These are phyloP conservation scores for Vitis cinerea DNA, from an alignment of 164 flowering plant species.

Conservation along the genomic window DNA sequence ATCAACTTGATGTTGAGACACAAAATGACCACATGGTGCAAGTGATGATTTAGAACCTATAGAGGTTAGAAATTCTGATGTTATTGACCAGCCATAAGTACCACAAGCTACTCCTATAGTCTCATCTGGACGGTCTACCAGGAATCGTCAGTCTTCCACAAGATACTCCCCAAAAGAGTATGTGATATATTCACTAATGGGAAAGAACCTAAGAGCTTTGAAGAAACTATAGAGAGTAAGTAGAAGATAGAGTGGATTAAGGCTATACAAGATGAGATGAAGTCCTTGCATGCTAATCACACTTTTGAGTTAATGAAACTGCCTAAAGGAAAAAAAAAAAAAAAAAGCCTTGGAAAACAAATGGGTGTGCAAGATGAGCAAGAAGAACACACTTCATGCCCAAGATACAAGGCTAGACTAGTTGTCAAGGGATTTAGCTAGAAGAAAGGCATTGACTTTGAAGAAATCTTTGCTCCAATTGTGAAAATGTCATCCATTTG, in stretches of 20 bases:
- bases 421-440: constrained; percentile 20
- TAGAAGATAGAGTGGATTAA: constrained; percentile 13
- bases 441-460: background rate
- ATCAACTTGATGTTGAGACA: background rate
- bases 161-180: constrained; percentile 8
- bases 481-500: no score
- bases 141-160: background rate
- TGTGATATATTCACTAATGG: constrained; percentile 10
- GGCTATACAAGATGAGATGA: constrained; percentile 12
- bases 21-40: no score
- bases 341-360: constrained; percentile 13
- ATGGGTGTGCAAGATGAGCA: constrained; percentile 19
- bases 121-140: background rate
- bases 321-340: constrained; percentile 13
- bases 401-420: constrained; percentile 16
- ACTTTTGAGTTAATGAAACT: constrained; percentile 21
- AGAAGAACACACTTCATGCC: constrained; percentile 2
- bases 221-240: background rate
- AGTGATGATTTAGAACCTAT: no score
- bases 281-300: constrained; percentile 19
- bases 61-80: no score
- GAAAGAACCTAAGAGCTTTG: constrained; percentile 17
- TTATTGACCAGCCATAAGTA: no score
- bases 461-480: no score
- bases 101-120: no score